Evolutionary conservation across 179 eudicot genomes (phyloP).

Genomic region (Amaranthus tricolor): DNA sequence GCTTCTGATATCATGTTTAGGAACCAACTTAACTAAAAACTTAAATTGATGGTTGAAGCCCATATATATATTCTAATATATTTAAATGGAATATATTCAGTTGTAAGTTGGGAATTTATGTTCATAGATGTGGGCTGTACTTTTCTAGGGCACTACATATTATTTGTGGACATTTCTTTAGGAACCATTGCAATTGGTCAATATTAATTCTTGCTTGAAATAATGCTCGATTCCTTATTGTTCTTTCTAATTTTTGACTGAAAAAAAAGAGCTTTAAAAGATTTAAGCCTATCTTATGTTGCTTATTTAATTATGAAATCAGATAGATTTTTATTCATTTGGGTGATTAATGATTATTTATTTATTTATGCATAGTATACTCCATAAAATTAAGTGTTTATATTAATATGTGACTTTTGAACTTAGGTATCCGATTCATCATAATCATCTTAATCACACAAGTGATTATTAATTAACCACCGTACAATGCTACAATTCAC

Average conservation of each 20-base stretch:
- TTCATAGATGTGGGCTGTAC: conserved; percentile 9
- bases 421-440: conserved; percentile 29
- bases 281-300: no score
- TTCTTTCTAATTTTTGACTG: conserved; percentile 23
- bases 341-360: not conserved
- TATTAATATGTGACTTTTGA: not conserved
- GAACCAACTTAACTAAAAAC: no score
- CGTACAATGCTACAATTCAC: not conserved
- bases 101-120: conserved; percentile 13
- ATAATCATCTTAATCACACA: conserved; percentile 14
- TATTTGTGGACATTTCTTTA: conserved; percentile 17
- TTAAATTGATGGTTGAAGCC: no score
- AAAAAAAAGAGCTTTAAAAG: not conserved
- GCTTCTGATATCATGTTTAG: no score
- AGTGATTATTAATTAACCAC: not conserved
- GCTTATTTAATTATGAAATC: not conserved
- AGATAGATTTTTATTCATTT: not conserved
- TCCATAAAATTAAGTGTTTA: not conserved
- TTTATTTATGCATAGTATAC: not conserved
- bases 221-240: not conserved
- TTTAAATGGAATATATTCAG: conserved; percentile 27
- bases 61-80: conserved; percentile 1
- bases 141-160: conserved; percentile 20
- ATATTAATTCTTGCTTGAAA: conserved; percentile 6
- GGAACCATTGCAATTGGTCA: conserved; percentile 21